Evolutionary conservation across 495 filamentous ascomycete species (phyloP), one percentile per base, ranked within the genome.

Genomic region (Neurospora sp.): DNA sequence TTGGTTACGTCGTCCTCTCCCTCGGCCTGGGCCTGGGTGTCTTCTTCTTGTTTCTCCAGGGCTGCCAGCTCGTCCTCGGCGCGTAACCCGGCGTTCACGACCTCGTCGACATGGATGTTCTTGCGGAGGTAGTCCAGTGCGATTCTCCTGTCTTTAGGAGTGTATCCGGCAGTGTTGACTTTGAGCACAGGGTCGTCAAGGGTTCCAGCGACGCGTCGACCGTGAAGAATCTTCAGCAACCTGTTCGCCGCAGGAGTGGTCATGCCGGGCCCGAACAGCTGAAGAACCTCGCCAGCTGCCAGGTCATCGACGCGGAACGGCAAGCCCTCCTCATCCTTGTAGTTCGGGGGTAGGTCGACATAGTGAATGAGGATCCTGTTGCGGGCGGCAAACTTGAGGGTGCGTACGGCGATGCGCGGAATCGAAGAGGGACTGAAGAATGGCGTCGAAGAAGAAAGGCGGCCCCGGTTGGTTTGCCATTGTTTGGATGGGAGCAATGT

Each of bases 91-190:
- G 85, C 86, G 70, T 83, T 85, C n/a, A 79, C 74, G 73, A 94
- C 86, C 78, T 97, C 94, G 72, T 97, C 92, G 6, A 97, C 81
- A 0, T 91, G 89, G 41, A 91, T 87, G 38, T 87, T 84, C 27
- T 80, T 78, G 37, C 94, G 90, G 9, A 97, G 85, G 81, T 91
- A 96, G 65, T 83, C 77, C 69, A 97, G 81, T 0, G 86, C 94
- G 48, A 76, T 81, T 31, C 85, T 80, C 20, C 75, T 74, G 69
- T 84, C 77, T 17, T 71, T 27, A 1, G 76, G 73, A 39, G 77
- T 75, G 53, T 82, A 87, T 5, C 40, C 40, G 6, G 71, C 75
- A 8, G 81, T 82, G 45, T 82, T 79, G 48, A 73, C 71, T 44
- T 75, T 69, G 16, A 83, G 74, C 27, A 27, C 71, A 12, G 81